phyloP scores from a whole-genome alignment of 2,329 filamentous ascomycete genomes.

The Claviceps sorghi region DNA sequence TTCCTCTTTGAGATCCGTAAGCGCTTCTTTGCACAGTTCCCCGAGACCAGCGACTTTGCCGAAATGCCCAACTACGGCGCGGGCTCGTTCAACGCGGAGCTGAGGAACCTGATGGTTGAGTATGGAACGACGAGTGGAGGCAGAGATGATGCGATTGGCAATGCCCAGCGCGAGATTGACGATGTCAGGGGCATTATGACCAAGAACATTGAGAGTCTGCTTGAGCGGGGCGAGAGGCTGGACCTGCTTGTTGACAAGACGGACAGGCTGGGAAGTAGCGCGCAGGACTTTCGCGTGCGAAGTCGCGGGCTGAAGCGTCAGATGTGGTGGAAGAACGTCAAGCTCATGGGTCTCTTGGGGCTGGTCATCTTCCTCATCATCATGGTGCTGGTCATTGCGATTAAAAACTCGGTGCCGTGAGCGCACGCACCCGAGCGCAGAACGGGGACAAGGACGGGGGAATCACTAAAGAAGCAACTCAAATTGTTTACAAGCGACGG shows the following conservation, averaged over 20 bases:
- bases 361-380: conserved; percentile 51
- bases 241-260: conserved; percentile 95
- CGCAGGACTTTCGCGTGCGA: conserved; percentile 77
- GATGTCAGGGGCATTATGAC: conserved; percentile 90
- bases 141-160: conserved; percentile 66
- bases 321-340: conserved; percentile 99
- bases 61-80: conserved; percentile 80
- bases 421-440: background rate
- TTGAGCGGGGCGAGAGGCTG: conserved; percentile 85
- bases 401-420: conserved; percentile 26
- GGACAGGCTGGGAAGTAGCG: conserved; percentile 73
- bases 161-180: conserved; percentile 80
- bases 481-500: background rate
- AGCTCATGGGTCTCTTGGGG: conserved; percentile 68
- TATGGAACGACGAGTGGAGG: conserved; percentile 67
- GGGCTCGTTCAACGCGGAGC: conserved; percentile 67
- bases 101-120: conserved; percentile 66
- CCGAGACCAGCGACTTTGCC: conserved; percentile 53
- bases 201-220: conserved; percentile 77
- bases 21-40: conserved; percentile 63
- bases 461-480: background rate
- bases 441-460: background rate
- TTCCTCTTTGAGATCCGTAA: conserved; percentile 84
- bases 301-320: conserved; percentile 73
- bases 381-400: conserved; percentile 37